Evolutionary conservation across 805 yeast genomes (phyloP).

Genomic region (Peterozyma xylosa): DNA sequence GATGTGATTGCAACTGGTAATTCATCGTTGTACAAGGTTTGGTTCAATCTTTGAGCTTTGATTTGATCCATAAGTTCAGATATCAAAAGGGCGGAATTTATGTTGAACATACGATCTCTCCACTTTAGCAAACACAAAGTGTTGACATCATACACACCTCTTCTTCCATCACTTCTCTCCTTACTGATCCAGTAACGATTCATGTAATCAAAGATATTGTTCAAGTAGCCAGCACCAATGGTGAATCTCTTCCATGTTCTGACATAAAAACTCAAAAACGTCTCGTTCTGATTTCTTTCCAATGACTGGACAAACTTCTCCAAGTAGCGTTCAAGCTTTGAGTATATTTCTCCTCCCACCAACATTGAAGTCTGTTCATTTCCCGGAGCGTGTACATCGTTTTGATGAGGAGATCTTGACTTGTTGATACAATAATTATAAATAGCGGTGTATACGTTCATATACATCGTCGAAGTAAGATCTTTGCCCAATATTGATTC

Average conservation of each 20-base stretch:
- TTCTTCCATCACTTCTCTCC: conserved; percentile 88
- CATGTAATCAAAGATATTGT: conserved; percentile 91
- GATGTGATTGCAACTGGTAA: conserved; percentile 76
- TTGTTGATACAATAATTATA: conserved; percentile 88
- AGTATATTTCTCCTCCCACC: conserved; percentile 87
- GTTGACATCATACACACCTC: conserved; percentile 85
- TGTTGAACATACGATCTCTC: conserved; percentile 75
- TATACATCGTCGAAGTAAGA: conserved; percentile 65
- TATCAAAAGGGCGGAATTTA: conserved; percentile 53
- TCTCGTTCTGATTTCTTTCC: conserved; percentile 47
- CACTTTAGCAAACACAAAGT: conserved; percentile 83
- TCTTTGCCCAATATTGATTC: conserved; percentile 66
- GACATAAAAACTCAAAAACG: conserved; percentile 77
- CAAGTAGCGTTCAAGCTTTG: conserved; percentile 61
- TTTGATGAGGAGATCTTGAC: conserved; percentile 42
- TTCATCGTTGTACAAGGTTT: conserved; percentile 57
- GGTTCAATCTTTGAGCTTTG: conserved; percentile 71
- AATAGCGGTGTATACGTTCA: conserved; percentile 86
- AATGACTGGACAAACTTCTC: conserved; percentile 47
- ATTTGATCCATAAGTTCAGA: conserved; percentile 70
- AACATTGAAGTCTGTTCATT: conserved; percentile 27
- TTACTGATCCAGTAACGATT: conserved; percentile 97
- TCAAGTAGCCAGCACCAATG: conserved; percentile 85
- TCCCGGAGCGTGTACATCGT: conserved; percentile 12
- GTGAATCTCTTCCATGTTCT: conserved; percentile 84